Evolutionary conservation across 2,329 filamentous ascomycete species (phyloP).

Genomic region (Epichloe festucae): DNA sequence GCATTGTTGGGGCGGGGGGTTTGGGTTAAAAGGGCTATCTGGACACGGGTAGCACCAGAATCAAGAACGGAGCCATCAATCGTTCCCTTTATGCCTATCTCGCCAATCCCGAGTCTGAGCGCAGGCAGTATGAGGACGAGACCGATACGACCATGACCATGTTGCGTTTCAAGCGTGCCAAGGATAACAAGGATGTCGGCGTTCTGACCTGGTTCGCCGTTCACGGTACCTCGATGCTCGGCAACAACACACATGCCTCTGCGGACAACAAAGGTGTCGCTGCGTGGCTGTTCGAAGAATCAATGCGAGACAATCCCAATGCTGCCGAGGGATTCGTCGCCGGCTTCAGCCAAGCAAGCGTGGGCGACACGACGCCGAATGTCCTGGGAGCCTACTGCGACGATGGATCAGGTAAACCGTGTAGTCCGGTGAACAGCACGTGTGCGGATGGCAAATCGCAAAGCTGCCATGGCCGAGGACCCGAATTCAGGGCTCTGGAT

Average conservation of each 20-base stretch:
- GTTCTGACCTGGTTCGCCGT: conserved; percentile 84
- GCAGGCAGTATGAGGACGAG: conserved; percentile 48
- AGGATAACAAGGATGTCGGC: conserved; percentile 64
- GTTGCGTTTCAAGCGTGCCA: conserved; percentile 61
- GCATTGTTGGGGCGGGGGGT: too few species aligned
- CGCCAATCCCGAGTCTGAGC: conserved; percentile 68
- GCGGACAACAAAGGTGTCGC: conserved; percentile 98
- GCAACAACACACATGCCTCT: conserved; percentile 81
- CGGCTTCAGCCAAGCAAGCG: conserved; percentile 83
- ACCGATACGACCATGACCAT: conserved; percentile 55
- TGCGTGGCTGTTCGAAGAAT: conserved; percentile 69
- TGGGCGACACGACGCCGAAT: conserved; percentile 85
- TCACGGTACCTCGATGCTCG: conserved; percentile 80
- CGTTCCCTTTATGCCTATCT: conserved; percentile 80
- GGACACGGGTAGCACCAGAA: conserved; percentile 53
- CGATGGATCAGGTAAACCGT: conserved; percentile 60
- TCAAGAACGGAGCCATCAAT: conserved; percentile 73
- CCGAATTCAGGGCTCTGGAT: conserved; percentile 53
- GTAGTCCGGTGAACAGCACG: conserved; percentile 70
- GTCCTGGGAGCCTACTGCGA: conserved; percentile 81
- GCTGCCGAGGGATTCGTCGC: conserved; percentile 64
- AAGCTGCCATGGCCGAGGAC: conserved; percentile 61
- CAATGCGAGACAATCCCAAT: conserved; percentile 37
- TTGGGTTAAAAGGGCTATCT: conserved; percentile 42
- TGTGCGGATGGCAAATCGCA: conserved; percentile 59